Conservation (phyloP, 2,329 filamentous ascomycete species). For the Lachnellula arida region DNA sequence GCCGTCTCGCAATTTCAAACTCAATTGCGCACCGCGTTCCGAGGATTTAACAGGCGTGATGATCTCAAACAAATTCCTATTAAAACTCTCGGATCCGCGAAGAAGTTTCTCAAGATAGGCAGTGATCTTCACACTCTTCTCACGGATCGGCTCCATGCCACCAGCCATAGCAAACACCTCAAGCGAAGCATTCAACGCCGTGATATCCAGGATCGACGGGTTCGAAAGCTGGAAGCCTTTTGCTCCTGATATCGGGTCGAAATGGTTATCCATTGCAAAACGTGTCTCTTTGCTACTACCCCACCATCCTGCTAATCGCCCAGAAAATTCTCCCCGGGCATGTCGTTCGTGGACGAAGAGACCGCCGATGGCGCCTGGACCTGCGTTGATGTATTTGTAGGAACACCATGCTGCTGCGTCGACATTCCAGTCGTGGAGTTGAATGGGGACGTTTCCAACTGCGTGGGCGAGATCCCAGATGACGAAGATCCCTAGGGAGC, state of each 20-base stretch:
- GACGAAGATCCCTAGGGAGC: conserved; percentile 59
- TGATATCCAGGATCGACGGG: conserved; percentile 69
- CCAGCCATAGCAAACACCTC: conserved; percentile 65
- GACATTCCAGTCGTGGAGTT: conserved; percentile 72
- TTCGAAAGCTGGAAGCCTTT: conserved; percentile 75
- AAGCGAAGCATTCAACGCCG: conserved; percentile 62
- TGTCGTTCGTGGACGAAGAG: conserved; percentile 64
- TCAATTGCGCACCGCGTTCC: conserved; percentile 66
- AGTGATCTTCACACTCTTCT: conserved; percentile 62
- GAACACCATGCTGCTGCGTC: conserved; percentile 77
- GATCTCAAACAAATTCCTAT: conserved; percentile 42
- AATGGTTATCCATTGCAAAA: conserved; percentile 73
- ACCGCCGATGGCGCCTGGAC: conserved; percentile 69
- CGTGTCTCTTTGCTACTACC: conserved; percentile 64
- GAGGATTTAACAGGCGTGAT: conserved; percentile 61
- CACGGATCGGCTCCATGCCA: conserved; percentile 55
- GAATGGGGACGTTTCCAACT: conserved; percentile 68
- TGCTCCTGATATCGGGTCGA: conserved; percentile 66
- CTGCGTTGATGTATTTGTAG: conserved; percentile 79
- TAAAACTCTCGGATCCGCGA: conserved; percentile 32
- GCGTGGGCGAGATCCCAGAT: conserved; percentile 82
- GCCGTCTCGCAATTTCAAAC: conserved; percentile 55
- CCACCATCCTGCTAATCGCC: conserved; percentile 76
- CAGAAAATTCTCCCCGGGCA: conserved; percentile 27
- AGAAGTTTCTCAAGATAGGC: conserved; percentile 62